Conservation (phyloP, 768 basidiomycete genomes). For the Leccinum sublutescens region DNA sequence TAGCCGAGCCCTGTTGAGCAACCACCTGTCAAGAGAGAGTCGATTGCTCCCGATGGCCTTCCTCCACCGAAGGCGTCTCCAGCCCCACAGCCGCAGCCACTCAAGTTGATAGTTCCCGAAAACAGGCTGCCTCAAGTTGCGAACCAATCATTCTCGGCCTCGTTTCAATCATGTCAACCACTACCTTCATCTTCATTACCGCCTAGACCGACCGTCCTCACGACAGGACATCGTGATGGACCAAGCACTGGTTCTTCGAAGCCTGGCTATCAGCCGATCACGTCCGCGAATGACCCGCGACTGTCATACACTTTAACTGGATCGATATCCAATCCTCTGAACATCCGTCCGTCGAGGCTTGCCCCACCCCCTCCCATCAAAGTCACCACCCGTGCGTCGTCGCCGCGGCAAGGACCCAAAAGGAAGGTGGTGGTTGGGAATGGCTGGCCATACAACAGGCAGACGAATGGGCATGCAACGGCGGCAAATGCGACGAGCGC, state of each 20-base stretch:
- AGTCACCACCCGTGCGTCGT: constrained; percentile 1
- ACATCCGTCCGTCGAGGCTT: constrained; percentile 47
- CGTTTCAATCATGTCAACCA: constrained; percentile 13
- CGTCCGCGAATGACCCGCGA: constrained; percentile 28
- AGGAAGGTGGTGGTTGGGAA: constrained; percentile 42
- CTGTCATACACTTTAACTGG: constrained; percentile 42
- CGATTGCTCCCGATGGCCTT: constrained; percentile 8
- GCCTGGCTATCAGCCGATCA: constrained; percentile 28
- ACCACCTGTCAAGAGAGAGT: constrained; percentile 21
- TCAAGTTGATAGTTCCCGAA: constrained; percentile 15
- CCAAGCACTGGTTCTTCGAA: constrained; percentile 18
- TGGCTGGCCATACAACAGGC: constrained; percentile 44
- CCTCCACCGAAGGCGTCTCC: constrained; percentile 16
- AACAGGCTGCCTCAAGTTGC: constrained; percentile 4
- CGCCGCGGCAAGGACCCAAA: constrained; percentile 18
- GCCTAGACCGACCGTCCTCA: constrained; percentile 16
- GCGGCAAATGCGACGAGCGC: constrained; percentile 4
- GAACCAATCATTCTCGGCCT: constrained; percentile 11
- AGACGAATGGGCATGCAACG: constrained; percentile 26
- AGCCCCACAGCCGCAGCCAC: constrained; percentile 1
- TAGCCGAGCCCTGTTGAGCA: constrained; percentile 20
- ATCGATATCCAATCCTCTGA: constrained; percentile 51
- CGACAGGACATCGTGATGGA: constrained; percentile 11
- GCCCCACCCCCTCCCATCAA: constrained; percentile 15
- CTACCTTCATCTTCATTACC: constrained; percentile 15